Evolutionary conservation across 2,329 filamentous ascomycete genomes (phyloP).

Genomic region (Colletotrichum sojae): DNA sequence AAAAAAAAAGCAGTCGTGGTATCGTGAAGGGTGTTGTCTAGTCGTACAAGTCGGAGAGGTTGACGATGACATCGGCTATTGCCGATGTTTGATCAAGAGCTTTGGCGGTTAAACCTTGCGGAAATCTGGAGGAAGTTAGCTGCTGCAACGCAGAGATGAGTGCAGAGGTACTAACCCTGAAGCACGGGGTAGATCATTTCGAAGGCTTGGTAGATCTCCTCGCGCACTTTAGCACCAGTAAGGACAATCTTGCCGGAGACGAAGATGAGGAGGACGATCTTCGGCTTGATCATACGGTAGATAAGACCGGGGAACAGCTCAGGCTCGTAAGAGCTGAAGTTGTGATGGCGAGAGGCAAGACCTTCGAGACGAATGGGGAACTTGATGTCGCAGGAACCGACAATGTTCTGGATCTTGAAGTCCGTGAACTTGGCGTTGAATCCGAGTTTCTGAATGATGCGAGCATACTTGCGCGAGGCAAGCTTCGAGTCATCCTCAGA

Average conservation of each 20-base stretch:
- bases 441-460: slow-evolving; percentile 99
- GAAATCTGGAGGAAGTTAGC: slow-evolving; percentile 60
- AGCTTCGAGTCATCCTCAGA: slow-evolving; percentile 98
- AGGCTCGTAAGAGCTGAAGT: slow-evolving; percentile 99
- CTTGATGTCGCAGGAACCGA: slow-evolving; percentile 99
- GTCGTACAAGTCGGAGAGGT: slow-evolving; percentile 54
- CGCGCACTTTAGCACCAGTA: slow-evolving; percentile 96
- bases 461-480: slow-evolving; percentile 96
- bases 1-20: slow-evolving; percentile 57
- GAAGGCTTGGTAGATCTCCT: slow-evolving; percentile 97
- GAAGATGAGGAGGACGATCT: slow-evolving; percentile 98
- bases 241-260: slow-evolving; percentile 98
- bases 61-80: slow-evolving; percentile 38
- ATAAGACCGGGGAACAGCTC: slow-evolving; percentile 99
- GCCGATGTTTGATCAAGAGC: slow-evolving; percentile 23
- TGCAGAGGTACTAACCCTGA: slow-evolving; percentile 72
- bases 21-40: slow-evolving; percentile 61
- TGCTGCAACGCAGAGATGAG: slow-evolving; percentile 35
- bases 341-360: slow-evolving; percentile 96
- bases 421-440: slow-evolving; percentile 99
- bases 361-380: slow-evolving; percentile 98
- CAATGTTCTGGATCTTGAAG: slow-evolving; percentile 99
- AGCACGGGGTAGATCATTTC: slow-evolving; percentile 98
- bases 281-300: slow-evolving; percentile 99
- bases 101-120: slow-evolving; percentile 64